Evolutionary conservation across 208 protist species (phyloP).

Genomic region (Naegleria fowleri): DNA sequence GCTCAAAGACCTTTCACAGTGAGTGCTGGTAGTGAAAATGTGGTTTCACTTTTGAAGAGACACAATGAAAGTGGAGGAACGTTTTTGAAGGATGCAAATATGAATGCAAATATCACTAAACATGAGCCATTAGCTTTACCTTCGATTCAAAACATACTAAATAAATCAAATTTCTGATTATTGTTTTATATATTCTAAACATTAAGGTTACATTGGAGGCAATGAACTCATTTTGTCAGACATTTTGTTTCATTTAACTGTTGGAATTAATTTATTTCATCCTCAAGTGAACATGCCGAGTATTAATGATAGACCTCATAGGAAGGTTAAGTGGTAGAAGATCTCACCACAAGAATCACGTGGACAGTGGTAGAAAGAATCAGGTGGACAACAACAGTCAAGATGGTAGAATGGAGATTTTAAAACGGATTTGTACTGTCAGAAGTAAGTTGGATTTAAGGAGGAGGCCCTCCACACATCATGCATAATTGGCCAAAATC

Average conservation of each 20-base stretch:
- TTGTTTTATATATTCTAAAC: no score
- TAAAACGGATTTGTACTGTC: no score
- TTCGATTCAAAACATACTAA: no score
- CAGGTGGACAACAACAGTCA: neutral
- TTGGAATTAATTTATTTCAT: neutral
- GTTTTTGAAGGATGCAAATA: neutral
- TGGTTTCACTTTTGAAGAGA: neutral
- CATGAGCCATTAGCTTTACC: no score
- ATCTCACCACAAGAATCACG: neutral
- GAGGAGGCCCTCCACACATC: no score
- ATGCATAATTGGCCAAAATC: no score
- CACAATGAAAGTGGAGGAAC: neutral
- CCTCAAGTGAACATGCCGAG: neutral
- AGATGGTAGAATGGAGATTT: neutral
- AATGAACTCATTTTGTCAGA: neutral
- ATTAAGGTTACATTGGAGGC: neutral
- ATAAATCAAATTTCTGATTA: no score
- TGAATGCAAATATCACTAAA: no score
- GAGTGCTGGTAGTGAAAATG: neutral
- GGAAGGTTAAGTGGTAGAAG: neutral
- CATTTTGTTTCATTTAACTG: neutral
- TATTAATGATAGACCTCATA: neutral
- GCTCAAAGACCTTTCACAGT: neutral
- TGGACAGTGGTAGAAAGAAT: no score
- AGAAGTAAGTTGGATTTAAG: no score